Percentiles rank a stretch among this genome's conserved stretches.
Evolutionary conservation across 768 basidiomycete species (phyloP).

Genomic region (Lactarius tabidus): DNA sequence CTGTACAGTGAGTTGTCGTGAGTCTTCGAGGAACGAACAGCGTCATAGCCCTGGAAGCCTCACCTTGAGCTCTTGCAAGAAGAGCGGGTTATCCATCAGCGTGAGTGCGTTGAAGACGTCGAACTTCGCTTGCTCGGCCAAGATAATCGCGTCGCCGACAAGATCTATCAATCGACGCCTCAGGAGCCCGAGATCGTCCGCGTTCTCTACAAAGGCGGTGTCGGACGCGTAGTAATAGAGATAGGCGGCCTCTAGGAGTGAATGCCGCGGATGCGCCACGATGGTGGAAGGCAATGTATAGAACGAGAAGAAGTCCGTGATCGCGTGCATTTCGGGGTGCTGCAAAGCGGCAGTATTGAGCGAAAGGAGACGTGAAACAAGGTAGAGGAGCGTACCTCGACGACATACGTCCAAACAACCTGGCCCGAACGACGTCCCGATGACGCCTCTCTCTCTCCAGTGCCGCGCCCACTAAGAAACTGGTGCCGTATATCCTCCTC

Average conservation of each 20-base stretch:
- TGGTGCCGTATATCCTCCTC: conserved; percentile 82
- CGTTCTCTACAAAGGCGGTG: conserved; percentile 55
- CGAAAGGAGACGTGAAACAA: conserved; percentile 11
- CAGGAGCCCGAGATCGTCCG: conserved; percentile 58
- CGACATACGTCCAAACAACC: conserved; percentile 94
- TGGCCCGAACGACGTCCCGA: conserved; percentile 63
- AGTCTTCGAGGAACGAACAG: conserved; percentile 3
- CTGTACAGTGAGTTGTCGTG: conserved; percentile 44
- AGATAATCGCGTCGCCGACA: conserved; percentile 72
- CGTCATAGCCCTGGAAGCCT: conserved; percentile 31
- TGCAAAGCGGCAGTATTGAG: conserved; percentile 34
- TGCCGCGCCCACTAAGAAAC: conserved; percentile 80
- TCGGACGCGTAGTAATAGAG: conserved; percentile 93
- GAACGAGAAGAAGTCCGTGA: conserved; percentile 97
- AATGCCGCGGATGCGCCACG: conserved; percentile 69
- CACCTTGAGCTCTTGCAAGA: conserved; percentile 82
- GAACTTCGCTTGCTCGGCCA: conserved; percentile 82
- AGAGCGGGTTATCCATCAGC: conserved; percentile 85
- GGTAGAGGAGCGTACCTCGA: conserved; percentile 64
- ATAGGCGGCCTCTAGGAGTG: conserved; percentile 86
- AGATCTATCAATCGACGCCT: conserved; percentile 68
- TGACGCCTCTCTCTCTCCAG: conserved; percentile 44
- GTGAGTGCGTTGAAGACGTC: conserved; percentile 97
- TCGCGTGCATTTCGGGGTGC: conserved; percentile 75
- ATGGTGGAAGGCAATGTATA: conserved; percentile 95